Conservation (phyloP, 306 rosid genomes). For the Cotoneaster glaucophyllus region DNA sequence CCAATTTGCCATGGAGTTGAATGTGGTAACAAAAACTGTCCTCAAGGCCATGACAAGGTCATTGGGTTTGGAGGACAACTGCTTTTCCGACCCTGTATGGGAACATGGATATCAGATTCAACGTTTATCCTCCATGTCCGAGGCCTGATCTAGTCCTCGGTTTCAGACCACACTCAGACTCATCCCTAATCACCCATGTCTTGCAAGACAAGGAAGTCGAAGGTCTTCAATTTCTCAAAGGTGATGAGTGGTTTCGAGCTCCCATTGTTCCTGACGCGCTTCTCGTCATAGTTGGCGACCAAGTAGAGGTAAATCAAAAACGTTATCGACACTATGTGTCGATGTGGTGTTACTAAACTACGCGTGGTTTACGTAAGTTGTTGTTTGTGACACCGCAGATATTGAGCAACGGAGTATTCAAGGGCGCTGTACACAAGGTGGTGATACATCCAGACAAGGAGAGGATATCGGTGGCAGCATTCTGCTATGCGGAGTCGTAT, state of each 20-base stretch:
- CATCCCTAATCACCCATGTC: constrained; percentile 6
- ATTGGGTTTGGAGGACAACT: constrained; percentile 48
- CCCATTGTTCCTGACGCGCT: constrained; percentile 56
- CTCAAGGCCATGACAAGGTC: constrained; percentile 68
- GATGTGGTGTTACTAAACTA: too few species aligned
- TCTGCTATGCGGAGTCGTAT: constrained; percentile 29
- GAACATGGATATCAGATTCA: constrained; percentile 5
- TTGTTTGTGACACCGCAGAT: constrained; percentile 17
- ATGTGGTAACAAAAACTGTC: constrained; percentile 29
- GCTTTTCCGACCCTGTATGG: background rate
- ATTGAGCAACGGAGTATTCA: constrained; percentile 43
- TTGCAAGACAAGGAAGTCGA: constrained; percentile 40
- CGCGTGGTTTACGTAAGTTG: background rate
- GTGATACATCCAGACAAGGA: constrained; percentile 34
- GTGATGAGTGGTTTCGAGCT: constrained; percentile 51
- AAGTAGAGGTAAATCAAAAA: background rate
- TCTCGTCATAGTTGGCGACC: constrained; percentile 67
- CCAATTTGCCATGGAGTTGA: constrained; percentile 36
- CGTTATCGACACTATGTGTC: background rate
- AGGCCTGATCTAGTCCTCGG: constrained; percentile 11
- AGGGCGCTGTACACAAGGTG: constrained; percentile 41
- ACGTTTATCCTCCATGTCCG: constrained; percentile 2
- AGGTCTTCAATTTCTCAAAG: constrained; percentile 67
- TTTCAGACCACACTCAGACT: constrained; percentile 5
- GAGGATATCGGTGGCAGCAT: constrained; percentile 35